Conservation (phyloP, 306 rosid genomes). For the Fagus sylvatica region DNA sequence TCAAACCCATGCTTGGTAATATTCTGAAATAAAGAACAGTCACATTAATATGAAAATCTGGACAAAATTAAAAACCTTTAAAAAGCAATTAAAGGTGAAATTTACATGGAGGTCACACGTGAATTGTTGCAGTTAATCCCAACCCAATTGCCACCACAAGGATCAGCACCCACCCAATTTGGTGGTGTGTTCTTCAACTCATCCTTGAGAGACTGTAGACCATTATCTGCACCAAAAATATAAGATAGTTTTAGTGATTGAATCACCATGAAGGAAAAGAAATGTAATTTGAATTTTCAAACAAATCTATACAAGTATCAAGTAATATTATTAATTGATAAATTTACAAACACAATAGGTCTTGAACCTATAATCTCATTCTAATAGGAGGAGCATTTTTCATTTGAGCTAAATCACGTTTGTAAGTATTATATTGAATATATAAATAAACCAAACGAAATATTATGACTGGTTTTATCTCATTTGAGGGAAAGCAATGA, state of each 20-base stretch:
- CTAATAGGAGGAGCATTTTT: too few species aligned
- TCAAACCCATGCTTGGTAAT: not conserved
- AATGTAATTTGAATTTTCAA: too few species aligned
- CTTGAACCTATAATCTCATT: too few species aligned
- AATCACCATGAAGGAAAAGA: not conserved
- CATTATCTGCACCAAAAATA: slow-evolving; percentile 29
- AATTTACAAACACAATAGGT: too few species aligned
- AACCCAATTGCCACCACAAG: slow-evolving; percentile 41
- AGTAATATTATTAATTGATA: too few species aligned
- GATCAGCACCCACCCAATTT: slow-evolving; percentile 40
- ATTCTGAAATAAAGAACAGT: not conserved
- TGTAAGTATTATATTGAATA: not conserved
- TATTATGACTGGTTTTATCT: not conserved
- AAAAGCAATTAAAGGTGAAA: not conserved
- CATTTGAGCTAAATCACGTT: too few species aligned
- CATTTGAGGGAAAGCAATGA: not conserved
- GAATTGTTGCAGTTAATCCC: slow-evolving; percentile 40
- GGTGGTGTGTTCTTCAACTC: slow-evolving; percentile 31
- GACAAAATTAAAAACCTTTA: not conserved
- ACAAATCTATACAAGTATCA: not conserved
- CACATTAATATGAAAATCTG: not conserved
- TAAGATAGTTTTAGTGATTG: not conserved
- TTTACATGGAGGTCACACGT: slow-evolving; percentile 39
- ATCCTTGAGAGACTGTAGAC: slow-evolving; percentile 21
- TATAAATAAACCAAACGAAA: not conserved